Evolutionary conservation across 2,329 filamentous ascomycete species (phyloP).

Genomic region (Rhinocladiella similis): DNA sequence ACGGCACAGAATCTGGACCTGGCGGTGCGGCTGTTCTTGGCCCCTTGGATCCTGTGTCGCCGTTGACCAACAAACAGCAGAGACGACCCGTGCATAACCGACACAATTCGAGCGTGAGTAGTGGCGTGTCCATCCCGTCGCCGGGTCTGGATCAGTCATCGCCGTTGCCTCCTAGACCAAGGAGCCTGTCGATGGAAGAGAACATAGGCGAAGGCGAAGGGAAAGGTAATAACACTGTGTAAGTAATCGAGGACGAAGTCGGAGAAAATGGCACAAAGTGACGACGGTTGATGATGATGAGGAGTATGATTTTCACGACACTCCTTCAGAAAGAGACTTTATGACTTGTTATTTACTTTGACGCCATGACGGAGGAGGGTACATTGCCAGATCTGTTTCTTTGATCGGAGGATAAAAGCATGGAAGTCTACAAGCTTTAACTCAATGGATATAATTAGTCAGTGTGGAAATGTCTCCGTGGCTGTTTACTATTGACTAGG

Average conservation of each 20-base stretch:
- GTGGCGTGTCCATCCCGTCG: not conserved
- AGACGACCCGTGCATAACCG: not conserved
- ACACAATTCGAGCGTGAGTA: slow-evolving; percentile 1
- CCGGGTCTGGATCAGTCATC: not conserved
- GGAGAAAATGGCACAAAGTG: not conserved
- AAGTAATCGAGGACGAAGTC: not conserved
- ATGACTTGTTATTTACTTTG: too few relatives aligned
- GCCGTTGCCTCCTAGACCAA: not conserved
- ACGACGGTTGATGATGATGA: too few relatives aligned
- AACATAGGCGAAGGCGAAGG: not conserved
- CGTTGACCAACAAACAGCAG: not conserved
- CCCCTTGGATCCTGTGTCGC: not conserved
- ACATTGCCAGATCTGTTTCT: not conserved
- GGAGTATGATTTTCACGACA: not conserved
- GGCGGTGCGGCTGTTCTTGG: not conserved
- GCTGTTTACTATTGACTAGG: too few relatives aligned
- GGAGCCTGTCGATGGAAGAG: not conserved
- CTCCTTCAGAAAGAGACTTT: not conserved
- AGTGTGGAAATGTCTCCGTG: too few relatives aligned
- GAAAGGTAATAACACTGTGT: not conserved
- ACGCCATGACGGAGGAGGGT: not conserved
- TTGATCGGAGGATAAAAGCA: not conserved
- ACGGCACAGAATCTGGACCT: not conserved
- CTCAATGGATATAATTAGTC: too few relatives aligned
- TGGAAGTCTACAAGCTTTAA: too few relatives aligned